Evolutionary conservation across 257 asterid species (phyloP), one percentile per base, ranked within the genome.

Genomic region (Scutellaria minor): DNA sequence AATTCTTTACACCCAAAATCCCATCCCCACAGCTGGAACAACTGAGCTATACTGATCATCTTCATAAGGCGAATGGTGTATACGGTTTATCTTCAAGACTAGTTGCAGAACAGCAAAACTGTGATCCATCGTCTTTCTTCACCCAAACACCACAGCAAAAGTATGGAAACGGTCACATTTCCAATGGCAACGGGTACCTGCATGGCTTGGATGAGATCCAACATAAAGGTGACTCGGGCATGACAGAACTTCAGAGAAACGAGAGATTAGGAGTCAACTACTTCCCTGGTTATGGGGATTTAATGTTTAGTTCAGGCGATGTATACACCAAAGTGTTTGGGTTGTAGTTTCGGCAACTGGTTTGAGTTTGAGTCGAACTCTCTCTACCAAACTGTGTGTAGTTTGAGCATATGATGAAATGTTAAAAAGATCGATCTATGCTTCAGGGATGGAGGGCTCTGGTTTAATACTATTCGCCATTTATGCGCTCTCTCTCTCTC

Each of bases 281-380:
- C 83, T 86, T 80, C 68, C 74, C 89, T 0, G 91, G 91, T 70
- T 83, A 92, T 75, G 98, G 84, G 74, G 93, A 87, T 82, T 20
- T 81, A 70, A 84, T 75, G 87, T 82, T 82, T 64, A 82, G 80
- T 80, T 80, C 95, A 13, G 86, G 93, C 1, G 96, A 92, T 78
- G 82, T 84, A 82, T 88, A 84, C 85, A 78, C 78, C 75, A 83
- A 85, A 82, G 85, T 86, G 48, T 87, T 83, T 67, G 87, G 90
- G 73, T 85, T 81, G 95, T 87, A 84, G 88, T 71, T 70, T 31
- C 48, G 14, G 52, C 42, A 40, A 20, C 10, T 27, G 66, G 53
- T 50, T 37, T 52, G 71, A 76, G 76, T 67, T 37, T 47, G 71
- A 76, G 76, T 67, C 75, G 9, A 73, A 63, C 59, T 64, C 50